A percentile compares a stretch with the other conserved stretches of the same genome.
phyloP scores from a whole-genome alignment of 306 rosid genomes.

The Lathyrus sativus region DNA sequence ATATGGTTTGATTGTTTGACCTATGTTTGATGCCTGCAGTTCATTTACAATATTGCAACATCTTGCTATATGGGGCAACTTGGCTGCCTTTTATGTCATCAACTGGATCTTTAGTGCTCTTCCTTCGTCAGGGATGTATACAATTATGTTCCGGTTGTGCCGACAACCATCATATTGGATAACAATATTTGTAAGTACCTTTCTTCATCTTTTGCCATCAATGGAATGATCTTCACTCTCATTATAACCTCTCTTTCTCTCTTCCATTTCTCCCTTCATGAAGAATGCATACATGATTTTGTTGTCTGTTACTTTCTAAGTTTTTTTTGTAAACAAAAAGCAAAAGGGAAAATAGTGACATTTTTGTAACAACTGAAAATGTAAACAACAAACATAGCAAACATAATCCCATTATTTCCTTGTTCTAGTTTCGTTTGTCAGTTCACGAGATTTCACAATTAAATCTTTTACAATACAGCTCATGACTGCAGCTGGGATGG shows the following conservation, averaged over 20 bases:
- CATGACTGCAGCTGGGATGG: conserved; percentile 90
- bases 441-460: neutral
- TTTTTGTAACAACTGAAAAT: neutral
- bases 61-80: conserved; percentile 93
- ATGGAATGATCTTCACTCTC: conserved; percentile 15
- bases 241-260: neutral
- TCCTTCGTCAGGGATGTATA: conserved; percentile 96
- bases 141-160: conserved; percentile 90
- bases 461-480: conserved; percentile 55
- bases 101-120: conserved; percentile 89
- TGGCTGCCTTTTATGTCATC: conserved; percentile 77
- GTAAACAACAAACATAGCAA: neutral
- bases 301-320: neutral
- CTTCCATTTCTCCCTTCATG: neutral
- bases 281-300: neutral
- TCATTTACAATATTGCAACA: conserved; percentile 88
- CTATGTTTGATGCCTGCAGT: conserved; percentile 59
- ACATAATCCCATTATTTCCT: neutral
- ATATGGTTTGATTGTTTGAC: conserved; percentile 35
- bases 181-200: conserved; percentile 70
- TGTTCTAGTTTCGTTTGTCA: neutral
- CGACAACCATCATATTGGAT: conserved; percentile 91
- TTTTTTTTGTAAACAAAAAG: neutral
- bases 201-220: conserved; percentile 3
- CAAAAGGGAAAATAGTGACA: neutral